Evolutionary conservation across 78 protist genomes (phyloP), one percentile per base, ranked within the genome.

Genomic region (Diacronema lutheri): DNA sequence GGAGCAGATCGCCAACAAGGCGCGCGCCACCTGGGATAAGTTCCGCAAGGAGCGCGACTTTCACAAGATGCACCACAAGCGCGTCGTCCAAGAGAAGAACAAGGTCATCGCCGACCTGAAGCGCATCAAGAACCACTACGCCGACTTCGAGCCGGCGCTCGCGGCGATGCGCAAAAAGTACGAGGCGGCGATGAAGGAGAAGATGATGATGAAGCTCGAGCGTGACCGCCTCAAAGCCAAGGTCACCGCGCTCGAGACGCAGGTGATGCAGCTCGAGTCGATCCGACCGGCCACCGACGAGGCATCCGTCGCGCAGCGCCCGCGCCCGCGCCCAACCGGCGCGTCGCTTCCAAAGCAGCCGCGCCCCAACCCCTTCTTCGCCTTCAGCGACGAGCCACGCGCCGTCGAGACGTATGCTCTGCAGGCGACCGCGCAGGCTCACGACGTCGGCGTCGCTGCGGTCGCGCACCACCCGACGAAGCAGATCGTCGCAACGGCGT

Each of bases 51-150:
- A 95, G 91, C 80, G 96, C 0, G 96, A 94, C 81, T 91, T 86
- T 62, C 94, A 93, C 90, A 65, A 91, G 56, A 88, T 91, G 91
- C 92, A 89, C 44, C 95, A 93, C 84, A 60, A 61, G 12, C 84
- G 95, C 4, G 95, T 92, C 25, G 88, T 86, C 16, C 95, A 95
- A 69, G 96, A 95, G 80, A 93, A 94, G 87, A 56, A 82, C 57
- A 72, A 58, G 79, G 83, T 95, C 0, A 37, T 87, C 26, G 40
- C 13, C 29, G 96, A 93, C 64, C 50, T 94, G 0, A 88, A 92
- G 46, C 88, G 91, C 19, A 86, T 94, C 2, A 83, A 90, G 60
- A 61, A 80, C 29, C 94, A 92, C 60, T 61, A 64, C 26, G 65
- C 64, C 13, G 35, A 68, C n/a, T 87, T 5, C 79, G 92, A 84